Percentiles rank a stretch among this genome's conserved stretches.
These are phyloP conservation scores for Globomyces pollinis-pini DNA, from an alignment of 192 early-diverging fungal species.

Conservation along the genomic window DNA sequence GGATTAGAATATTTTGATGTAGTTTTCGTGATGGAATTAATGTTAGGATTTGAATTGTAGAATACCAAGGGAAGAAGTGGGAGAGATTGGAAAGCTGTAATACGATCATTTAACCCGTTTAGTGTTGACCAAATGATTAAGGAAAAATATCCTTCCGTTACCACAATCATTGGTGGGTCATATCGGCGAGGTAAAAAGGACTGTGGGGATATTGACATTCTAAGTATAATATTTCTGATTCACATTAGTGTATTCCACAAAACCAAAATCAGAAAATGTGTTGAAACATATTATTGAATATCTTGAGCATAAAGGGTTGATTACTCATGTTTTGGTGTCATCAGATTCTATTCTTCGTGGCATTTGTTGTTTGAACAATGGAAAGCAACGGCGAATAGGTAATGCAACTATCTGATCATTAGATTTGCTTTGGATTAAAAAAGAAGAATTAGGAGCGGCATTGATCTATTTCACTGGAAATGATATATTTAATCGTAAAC, in stretches of 20 bases:
- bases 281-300: conserved; percentile 8
- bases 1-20: conserved; percentile 34
- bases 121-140: conserved; percentile 8
- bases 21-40: background rate
- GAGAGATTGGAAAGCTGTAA: conserved; percentile 15
- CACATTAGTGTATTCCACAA: conserved; percentile 7
- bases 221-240: no score
- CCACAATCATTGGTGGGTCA: conserved; percentile 31
- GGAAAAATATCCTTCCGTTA: conserved; percentile 12
- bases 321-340: conserved; percentile 17
- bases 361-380: conserved; percentile 3
- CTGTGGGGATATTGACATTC: conserved; percentile 41
- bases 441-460: conserved; percentile 32
- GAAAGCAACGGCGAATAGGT: conserved; percentile 14
- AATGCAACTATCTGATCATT: background rate
- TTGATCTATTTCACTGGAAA: conserved; percentile 46
- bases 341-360: background rate
- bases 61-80: conserved; percentile 35
- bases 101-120: no score
- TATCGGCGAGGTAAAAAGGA: conserved; percentile 30
- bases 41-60: conserved; percentile 26
- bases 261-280: conserved; percentile 9
- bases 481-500: conserved; percentile 40
- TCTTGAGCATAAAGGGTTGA: conserved; percentile 7
- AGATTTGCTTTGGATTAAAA: conserved; percentile 35